Evolutionary conservation across 1,284 basidiomycete species (phyloP).

Genomic region (Cryptococcus sp.): DNA sequence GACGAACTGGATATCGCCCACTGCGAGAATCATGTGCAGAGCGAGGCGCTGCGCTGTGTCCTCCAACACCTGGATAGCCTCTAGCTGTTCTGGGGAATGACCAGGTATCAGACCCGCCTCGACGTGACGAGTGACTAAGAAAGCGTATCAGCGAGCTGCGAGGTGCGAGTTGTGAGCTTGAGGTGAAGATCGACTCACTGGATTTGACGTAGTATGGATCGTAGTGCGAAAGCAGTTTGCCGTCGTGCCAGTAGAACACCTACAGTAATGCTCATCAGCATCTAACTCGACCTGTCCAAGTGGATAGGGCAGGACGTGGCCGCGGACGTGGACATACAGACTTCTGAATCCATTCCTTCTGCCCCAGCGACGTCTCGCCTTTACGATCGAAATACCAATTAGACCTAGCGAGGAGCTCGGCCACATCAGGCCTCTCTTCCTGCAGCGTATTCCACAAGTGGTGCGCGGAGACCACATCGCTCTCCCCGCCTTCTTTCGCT

Average conservation of each 20-base stretch:
- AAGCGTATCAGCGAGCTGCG: background rate
- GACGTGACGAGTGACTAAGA: slow-evolving; percentile 30
- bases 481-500: slow-evolving; percentile 55
- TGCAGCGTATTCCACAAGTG: slow-evolving; percentile 55
- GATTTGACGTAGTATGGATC: slow-evolving; percentile 49
- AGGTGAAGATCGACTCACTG: slow-evolving; percentile 5
- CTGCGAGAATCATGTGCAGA: slow-evolving; percentile 54
- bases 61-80: slow-evolving; percentile 55
- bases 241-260: slow-evolving; percentile 30
- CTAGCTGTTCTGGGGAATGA: slow-evolving; percentile 43
- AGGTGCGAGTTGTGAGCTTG: too few species aligned
- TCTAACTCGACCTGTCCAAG: background rate
- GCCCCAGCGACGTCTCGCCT: slow-evolving; percentile 51
- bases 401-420: slow-evolving; percentile 46
- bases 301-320: too few species aligned
- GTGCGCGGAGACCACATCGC: slow-evolving; percentile 55
- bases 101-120: slow-evolving; percentile 53
- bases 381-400: slow-evolving; percentile 53
- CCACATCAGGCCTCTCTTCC: slow-evolving; percentile 53
- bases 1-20: slow-evolving; percentile 53
- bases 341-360: slow-evolving; percentile 39
- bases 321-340: slow-evolving; percentile 14
- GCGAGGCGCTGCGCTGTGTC: slow-evolving; percentile 51
- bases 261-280: background rate
- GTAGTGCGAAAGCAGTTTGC: slow-evolving; percentile 34